A percentile compares a stretch with the other conserved stretches of the same genome.
These are phyloP conservation scores for Aspergillus uvarum DNA, from an alignment of 2,329 filamentous ascomycete genomes.

Conservation along the genomic window DNA sequence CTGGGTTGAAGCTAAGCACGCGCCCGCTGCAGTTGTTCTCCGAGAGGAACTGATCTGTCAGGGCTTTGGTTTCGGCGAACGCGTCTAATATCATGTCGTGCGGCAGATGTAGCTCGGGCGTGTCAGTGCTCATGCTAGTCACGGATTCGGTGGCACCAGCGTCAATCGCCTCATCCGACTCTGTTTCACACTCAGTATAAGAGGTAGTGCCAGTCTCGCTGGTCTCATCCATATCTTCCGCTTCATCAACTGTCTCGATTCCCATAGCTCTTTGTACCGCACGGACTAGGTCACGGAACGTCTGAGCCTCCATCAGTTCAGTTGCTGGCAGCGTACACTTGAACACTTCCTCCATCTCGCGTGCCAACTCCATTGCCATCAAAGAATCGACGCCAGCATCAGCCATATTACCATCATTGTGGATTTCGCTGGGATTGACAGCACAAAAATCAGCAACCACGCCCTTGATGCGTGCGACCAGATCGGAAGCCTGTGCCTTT, in stretches of 20 bases:
- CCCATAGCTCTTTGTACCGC: constrained; percentile 21
- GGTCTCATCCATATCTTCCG: neutral
- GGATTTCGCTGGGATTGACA: constrained; percentile 14
- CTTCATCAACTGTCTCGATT: neutral
- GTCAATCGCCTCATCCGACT: neutral
- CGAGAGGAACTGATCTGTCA: constrained; percentile 31
- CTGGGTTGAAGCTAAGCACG: constrained; percentile 26
- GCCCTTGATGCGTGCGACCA: constrained; percentile 12
- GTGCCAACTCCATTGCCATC: constrained; percentile 50
- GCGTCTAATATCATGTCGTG: constrained; percentile 22
- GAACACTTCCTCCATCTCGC: constrained; percentile 45
- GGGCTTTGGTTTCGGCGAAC: constrained; percentile 23
- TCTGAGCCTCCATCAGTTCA: constrained; percentile 31
- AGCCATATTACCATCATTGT: constrained; percentile 14
- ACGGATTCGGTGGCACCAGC: constrained; percentile 2
- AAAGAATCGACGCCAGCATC: constrained; percentile 52
- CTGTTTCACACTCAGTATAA: neutral
- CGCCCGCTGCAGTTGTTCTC: constrained; percentile 27
- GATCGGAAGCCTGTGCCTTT: neutral
- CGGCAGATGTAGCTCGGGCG: constrained; percentile 5
- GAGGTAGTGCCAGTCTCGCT: neutral
- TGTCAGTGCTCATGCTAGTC: constrained; percentile 9
- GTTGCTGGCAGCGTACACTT: constrained; percentile 29
- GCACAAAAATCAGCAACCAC: constrained; percentile 21
- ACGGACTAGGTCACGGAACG: constrained; percentile 30